Base-by-base conservation (phyloP, 1,284 basidiomycete species). In the Melampsora larici-populina region DNA sequence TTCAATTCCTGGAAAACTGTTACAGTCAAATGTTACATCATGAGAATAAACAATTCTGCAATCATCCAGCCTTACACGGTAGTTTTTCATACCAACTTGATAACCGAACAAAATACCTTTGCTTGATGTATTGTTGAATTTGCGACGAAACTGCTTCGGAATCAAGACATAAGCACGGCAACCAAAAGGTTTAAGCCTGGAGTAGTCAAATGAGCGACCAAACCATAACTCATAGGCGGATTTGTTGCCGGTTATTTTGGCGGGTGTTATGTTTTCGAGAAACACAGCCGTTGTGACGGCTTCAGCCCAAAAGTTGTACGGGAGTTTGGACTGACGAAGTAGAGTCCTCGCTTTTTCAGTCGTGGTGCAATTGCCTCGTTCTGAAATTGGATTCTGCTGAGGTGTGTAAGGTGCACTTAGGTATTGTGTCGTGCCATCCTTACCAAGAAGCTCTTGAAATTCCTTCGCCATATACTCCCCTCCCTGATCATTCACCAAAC, bases 221-320 rank as follows among this genome's bases (percentile, higher is more conserved):
- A 49, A 49, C 48, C 21, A 11, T 21, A 49, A 49, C 21, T 46
- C 29, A 46, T 40, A 21, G 15, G 70, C 55, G 6, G 70, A 58
- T 43, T 72, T 40, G 51, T n/a, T 43, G 13, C 29, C 26, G 9
- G n/a, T 21, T n/a, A 17, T 7, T 51, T n/a, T 9, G 18, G n/a
- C 43, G 11, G 58, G 60, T n/a, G 70, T 72, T 24, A 72, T 43
- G 29, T 58, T 70, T 60, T 70, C 69, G 1, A 70, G 46, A 13
- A 58, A 60, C 6, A 60, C 29, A 2, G 49, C 33, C 7, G 69
- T 70, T 2, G 17, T 24, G 6, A 70, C 69, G 18, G n/a, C 67
- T 51, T 69, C 67, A 9, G 65, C 48, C 21, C 48, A 49, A 21
- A 49, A 49, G 21, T 49, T n/a, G 21, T 49, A 21, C 48, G 48